These are phyloP conservation scores for Herpetospermum pedunculosum DNA, from an alignment of 306 rosid genomes.

Conservation along the genomic window DNA sequence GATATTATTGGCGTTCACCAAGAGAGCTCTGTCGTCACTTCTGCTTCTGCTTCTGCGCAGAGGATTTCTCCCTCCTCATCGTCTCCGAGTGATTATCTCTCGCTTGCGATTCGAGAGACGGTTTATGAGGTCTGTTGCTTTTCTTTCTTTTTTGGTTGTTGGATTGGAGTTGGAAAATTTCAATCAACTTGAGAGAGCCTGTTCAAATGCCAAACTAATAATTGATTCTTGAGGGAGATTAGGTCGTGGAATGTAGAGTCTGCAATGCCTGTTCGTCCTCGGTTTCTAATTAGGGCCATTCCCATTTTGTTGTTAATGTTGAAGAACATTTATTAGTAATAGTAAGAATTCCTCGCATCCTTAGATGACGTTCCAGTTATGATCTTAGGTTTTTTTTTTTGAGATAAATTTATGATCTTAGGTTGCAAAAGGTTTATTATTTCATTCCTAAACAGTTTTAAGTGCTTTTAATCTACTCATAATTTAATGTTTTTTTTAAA, in stretches of 20 bases:
- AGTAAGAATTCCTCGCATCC: background rate
- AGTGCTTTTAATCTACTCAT: background rate
- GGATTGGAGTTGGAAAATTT: background rate
- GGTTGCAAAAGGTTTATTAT: background rate
- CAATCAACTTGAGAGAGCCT: background rate
- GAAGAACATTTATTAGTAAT: background rate
- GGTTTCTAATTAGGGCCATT: background rate
- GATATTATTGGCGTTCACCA: slow-evolving; percentile 9
- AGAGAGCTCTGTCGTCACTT: slow-evolving; percentile 5
- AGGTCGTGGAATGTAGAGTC: background rate
- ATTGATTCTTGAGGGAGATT: background rate
- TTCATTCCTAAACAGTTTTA: background rate
- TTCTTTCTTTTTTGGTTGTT: background rate
- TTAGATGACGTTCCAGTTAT: too few relatives aligned
- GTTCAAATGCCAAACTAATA: background rate
- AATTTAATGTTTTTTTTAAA: background rate
- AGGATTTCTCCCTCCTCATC: slow-evolving; percentile 26
- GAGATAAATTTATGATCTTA: too few relatives aligned
- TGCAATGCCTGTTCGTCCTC: background rate
- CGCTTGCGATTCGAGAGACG: slow-evolving; percentile 90
- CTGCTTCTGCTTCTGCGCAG: slow-evolving; percentile 26
- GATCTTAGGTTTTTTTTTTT: too few relatives aligned
- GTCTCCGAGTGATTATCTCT: slow-evolving; percentile 43
- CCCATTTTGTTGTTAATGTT: background rate
- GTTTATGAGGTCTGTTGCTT: slow-evolving; percentile 58